Conservation (phyloP, 2,329 filamentous ascomycete genomes). For the Sphaerulina populicola region DNA sequence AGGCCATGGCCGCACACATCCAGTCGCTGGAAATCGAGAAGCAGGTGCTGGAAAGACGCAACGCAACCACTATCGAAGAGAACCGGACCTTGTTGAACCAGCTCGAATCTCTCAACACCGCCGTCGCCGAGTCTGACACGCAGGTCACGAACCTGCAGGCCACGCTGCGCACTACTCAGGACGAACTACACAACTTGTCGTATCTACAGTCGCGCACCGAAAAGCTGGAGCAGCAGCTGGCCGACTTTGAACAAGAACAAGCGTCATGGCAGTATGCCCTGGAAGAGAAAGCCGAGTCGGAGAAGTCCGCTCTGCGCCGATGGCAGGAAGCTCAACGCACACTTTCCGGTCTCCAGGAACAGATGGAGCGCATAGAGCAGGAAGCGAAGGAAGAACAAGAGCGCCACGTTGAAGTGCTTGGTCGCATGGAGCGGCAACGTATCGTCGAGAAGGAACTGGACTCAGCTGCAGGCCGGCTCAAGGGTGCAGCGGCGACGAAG, state of each 20-base stretch:
- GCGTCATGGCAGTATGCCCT: constrained; percentile 61
- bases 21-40: constrained; percentile 68
- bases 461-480: constrained; percentile 68
- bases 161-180: constrained; percentile 67
- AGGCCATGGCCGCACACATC: constrained; percentile 63
- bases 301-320: constrained; percentile 67
- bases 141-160: constrained; percentile 70
- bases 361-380: constrained; percentile 79
- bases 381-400: constrained; percentile 74
- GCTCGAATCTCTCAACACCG: constrained; percentile 72
- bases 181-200: constrained; percentile 66
- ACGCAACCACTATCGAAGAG: constrained; percentile 70
- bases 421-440: constrained; percentile 74
- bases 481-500: constrained; percentile 67
- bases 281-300: constrained; percentile 60
- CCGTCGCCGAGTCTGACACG: constrained; percentile 69
- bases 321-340: constrained; percentile 80
- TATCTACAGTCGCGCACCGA: constrained; percentile 64
- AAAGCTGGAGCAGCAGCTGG: constrained; percentile 71
- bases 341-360: constrained; percentile 70
- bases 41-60: constrained; percentile 59
- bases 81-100: constrained; percentile 75
- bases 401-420: constrained; percentile 70
- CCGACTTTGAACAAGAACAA: constrained; percentile 73
- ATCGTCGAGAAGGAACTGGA: constrained; percentile 74